A percentile compares a stretch with the other conserved stretches of the same genome.
Conservation (phyloP, 352 stramenopile genomes). For the Phytophthora fragariaefolia region DNA sequence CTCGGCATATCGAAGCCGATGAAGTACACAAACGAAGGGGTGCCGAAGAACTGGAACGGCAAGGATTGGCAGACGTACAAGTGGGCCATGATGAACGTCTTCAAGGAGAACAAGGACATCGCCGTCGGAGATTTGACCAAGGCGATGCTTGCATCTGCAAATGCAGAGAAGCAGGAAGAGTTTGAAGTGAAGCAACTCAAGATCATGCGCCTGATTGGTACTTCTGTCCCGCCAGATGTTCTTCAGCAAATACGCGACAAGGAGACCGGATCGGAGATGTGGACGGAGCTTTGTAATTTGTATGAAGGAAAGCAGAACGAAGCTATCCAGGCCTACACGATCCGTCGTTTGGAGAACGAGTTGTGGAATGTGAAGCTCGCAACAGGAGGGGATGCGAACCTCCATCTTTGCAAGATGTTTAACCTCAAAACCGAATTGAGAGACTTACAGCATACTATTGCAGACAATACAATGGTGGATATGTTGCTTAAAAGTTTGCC, state of each 20-base stretch:
- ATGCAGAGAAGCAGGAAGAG: neutral
- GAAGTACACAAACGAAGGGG: constrained; percentile 8
- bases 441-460: constrained; percentile 7
- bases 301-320: neutral
- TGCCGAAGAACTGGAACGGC: constrained; percentile 18
- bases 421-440: neutral
- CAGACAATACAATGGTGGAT: constrained; percentile 9
- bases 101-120: constrained; percentile 9
- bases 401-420: neutral
- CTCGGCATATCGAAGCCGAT: neutral
- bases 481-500: neutral
- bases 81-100: constrained; percentile 9
- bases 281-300: neutral
- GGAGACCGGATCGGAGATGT: constrained; percentile 22
- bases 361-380: neutral
- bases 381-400: neutral
- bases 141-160: neutral
- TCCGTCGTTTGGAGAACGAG: neutral
- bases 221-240: constrained; percentile 3
- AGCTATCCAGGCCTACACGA: neutral
- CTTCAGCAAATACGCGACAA: constrained; percentile 22
- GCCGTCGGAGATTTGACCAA: neutral
- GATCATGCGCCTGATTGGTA: constrained; percentile 9
- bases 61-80: constrained; percentile 23
- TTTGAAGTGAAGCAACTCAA: neutral